Conservation (phyloP, 306 rosid genomes). For the Sicyos baderoa region DNA sequence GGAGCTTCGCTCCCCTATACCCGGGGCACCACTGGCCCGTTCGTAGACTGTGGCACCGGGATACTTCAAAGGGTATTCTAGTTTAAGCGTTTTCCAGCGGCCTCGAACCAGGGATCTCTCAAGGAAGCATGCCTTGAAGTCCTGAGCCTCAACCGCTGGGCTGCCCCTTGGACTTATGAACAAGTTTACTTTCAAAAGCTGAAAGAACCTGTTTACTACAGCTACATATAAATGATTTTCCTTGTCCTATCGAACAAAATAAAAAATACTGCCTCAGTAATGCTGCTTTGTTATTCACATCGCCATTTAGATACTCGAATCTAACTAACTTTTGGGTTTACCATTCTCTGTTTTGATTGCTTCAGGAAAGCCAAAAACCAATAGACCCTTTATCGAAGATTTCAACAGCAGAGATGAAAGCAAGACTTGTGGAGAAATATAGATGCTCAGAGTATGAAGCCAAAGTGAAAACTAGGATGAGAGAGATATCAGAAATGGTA, state of each 20-base stretch:
- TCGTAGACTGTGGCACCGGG: no score
- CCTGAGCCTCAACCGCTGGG: no score
- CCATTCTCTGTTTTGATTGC: neutral
- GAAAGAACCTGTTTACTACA: neutral
- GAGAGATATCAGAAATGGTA: constrained; percentile 56
- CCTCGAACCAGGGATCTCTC: no score
- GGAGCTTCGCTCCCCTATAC: no score
- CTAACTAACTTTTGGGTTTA: neutral
- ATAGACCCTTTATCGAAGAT: constrained; percentile 62
- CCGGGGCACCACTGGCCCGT: no score
- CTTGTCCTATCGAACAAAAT: neutral
- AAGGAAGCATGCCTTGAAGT: no score
- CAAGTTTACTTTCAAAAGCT: neutral
- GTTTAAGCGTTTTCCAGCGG: no score
- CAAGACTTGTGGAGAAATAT: constrained; percentile 64
- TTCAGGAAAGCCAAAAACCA: constrained; percentile 63
- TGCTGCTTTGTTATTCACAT: neutral
- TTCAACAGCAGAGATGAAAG: constrained; percentile 76
- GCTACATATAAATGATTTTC: neutral
- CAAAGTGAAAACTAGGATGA: constrained; percentile 48
- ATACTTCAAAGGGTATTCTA: no score
- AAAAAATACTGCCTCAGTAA: neutral
- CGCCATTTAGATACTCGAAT: neutral
- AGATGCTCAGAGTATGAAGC: constrained; percentile 55
- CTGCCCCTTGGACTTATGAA: no score